A percentile compares a stretch with the other conserved stretches of the same genome.
These are phyloP conservation scores for Mortierella claussenii DNA, from an alignment of 192 early-diverging fungal species.

Conservation along the genomic window DNA sequence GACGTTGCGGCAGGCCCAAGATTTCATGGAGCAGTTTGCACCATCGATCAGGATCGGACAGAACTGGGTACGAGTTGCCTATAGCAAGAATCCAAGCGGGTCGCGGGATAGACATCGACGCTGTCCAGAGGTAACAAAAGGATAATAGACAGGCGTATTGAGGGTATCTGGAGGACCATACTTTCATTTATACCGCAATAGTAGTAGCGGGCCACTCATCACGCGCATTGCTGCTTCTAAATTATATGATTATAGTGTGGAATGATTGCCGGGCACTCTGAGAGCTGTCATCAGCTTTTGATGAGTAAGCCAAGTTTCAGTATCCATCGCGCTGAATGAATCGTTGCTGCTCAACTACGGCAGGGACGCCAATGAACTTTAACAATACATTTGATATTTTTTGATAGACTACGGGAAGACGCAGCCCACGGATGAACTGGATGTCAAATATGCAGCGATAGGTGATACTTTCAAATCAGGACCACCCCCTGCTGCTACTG, in stretches of 20 bases:
- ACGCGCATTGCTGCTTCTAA: background rate
- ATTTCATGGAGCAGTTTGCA: conserved; percentile 22
- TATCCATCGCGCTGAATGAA: conserved; percentile 37
- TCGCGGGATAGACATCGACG: conserved; percentile 17
- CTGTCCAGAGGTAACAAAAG: conserved; percentile 21
- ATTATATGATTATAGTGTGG: conserved; percentile 16
- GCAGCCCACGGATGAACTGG: conserved; percentile 66
- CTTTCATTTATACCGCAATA: too few species aligned
- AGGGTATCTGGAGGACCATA: too few species aligned
- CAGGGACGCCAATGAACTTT: too few species aligned
- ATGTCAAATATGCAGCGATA: conserved; percentile 70
- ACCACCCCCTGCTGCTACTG: background rate
- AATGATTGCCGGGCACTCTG: conserved; percentile 16
- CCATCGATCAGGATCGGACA: conserved; percentile 37
- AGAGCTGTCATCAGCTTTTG: conserved; percentile 22
- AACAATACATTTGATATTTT: background rate
- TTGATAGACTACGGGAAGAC: background rate
- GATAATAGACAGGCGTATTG: background rate
- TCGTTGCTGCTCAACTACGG: too few species aligned
- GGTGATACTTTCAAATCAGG: conserved; percentile 43
- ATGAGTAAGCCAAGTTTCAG: conserved; percentile 54
- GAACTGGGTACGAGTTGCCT: conserved; percentile 21
- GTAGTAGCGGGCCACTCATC: too few species aligned
- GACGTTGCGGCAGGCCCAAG: conserved; percentile 12
- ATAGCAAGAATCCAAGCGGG: conserved; percentile 35